A percentile compares a stretch with the other conserved stretches of the same genome.
These are phyloP conservation scores for Aspergillus homomorphus DNA, from an alignment of 495 filamentous ascomycete genomes.

Conservation along the genomic window DNA sequence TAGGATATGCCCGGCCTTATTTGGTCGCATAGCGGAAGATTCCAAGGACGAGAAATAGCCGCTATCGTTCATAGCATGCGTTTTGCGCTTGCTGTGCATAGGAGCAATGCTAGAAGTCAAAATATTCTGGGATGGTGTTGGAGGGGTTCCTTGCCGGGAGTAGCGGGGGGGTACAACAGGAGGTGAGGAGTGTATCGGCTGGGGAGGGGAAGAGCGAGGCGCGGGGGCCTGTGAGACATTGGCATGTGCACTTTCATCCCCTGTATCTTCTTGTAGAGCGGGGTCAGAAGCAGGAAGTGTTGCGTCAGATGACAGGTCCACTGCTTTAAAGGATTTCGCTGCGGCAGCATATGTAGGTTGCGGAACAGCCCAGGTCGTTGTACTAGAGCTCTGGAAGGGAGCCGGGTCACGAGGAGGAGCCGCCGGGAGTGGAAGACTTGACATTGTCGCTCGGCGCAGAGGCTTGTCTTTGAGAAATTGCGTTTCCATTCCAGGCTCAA, in stretches of 20 bases:
- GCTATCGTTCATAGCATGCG: conserved; percentile 83
- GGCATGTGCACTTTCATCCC: conserved; percentile 44
- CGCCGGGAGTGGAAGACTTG: conserved; percentile 40
- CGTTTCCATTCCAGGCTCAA: conserved; percentile 80
- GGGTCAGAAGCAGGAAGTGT: conserved; percentile 86
- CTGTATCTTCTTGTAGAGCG: conserved; percentile 61
- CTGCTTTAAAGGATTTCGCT: conserved; percentile 26
- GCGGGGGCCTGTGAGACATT: conserved; percentile 29
- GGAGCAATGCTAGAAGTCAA: conserved; percentile 54
- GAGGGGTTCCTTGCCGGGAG: conserved; percentile 69
- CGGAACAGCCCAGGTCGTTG: conserved; percentile 42
- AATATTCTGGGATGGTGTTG: conserved; percentile 57
- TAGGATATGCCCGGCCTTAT: conserved; percentile 56
- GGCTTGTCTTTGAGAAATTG: conserved; percentile 86
- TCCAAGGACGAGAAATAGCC: conserved; percentile 98
- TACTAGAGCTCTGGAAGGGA: conserved; percentile 30
- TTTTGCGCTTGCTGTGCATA: conserved; percentile 66
- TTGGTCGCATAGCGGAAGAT: conserved; percentile 78
- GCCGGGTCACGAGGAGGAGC: conserved; percentile 34
- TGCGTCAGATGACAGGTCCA: conserved; percentile 87
- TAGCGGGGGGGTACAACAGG: conserved; percentile 66
- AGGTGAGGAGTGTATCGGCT: conserved; percentile 81
- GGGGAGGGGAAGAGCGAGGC: conserved; percentile 58
- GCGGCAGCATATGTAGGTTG: conserved; percentile 26
- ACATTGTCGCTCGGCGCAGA: conserved; percentile 53